Evolutionary conservation across 2,329 filamentous ascomycete species (phyloP).

Genomic region (Xylaria sp.): DNA sequence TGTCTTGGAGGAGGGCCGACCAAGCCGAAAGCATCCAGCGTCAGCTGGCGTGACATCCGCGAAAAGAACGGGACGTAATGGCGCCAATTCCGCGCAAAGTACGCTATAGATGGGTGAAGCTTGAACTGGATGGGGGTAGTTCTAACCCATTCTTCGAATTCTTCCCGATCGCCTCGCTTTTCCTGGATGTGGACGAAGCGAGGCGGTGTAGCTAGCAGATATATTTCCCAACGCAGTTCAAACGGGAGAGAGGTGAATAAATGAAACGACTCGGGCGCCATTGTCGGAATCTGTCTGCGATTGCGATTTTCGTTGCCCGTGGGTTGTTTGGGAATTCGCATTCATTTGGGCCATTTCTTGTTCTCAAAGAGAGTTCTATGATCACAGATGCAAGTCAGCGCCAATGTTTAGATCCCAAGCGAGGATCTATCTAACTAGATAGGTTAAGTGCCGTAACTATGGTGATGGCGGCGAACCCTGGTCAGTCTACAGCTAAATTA

Average conservation of each 20-base stretch:
- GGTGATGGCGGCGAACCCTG: background rate
- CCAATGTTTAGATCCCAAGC: background rate
- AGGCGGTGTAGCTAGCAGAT: conserved; percentile 39
- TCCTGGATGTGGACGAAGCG: conserved; percentile 40
- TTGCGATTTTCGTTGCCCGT: background rate
- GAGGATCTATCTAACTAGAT: background rate
- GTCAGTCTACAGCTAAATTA: background rate
- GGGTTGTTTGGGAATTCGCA: background rate
- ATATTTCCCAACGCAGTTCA: conserved; percentile 41
- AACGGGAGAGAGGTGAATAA: conserved; percentile 33
- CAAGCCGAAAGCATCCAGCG: conserved; percentile 35
- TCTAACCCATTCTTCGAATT: conserved; percentile 23
- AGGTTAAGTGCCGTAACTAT: background rate
- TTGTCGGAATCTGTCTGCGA: conserved; percentile 1
- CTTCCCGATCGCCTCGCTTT: conserved; percentile 17
- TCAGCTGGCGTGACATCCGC: conserved; percentile 18
- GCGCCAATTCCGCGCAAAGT: conserved; percentile 39
- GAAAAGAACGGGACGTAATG: background rate
- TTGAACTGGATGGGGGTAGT: conserved; percentile 30
- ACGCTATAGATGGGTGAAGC: conserved; percentile 37
- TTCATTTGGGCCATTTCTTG: background rate
- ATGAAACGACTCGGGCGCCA: conserved; percentile 33
- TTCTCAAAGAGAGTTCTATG: background rate
- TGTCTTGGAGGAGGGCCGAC: conserved; percentile 6
- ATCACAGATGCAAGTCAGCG: background rate